Evolutionary conservation across 2,329 filamentous ascomycete species (phyloP), one percentile per base, ranked within the genome.

Genomic region (Fusarium tricinctum): DNA sequence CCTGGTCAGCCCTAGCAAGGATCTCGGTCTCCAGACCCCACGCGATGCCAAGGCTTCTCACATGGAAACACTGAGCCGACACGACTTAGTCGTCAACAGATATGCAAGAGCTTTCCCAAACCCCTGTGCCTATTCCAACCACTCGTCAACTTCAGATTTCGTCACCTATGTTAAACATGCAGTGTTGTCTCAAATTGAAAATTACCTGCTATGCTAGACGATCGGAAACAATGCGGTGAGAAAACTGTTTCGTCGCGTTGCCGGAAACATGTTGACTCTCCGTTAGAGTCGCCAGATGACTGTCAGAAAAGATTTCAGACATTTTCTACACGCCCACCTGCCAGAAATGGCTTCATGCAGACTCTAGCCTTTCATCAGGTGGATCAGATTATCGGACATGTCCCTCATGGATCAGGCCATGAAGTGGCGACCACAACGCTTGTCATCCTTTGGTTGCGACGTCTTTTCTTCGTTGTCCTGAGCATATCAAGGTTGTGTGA

Each of bases 1-100:
- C 46, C 66, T 68, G 53, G 60, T 70, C 71, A 69, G 68, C 63
- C 68, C 63, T 69, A 70, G 70, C 58, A 64, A 60, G 51, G 60
- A 44, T 62, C 59, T 58, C 57, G 43, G 51, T 57, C 48, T 57
- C 49, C 22, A 20, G 53, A 59, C 66, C 70, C 62, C 68, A 73
- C 63, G 63, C 66, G 44, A 68, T 49, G 51, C 56, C 61, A 69
- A 66, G 59, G 33, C 58, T 60, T 63, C 52, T 50, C 49, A 47
- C 32, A 59, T 65, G 32, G 48, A 53, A 42, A 26, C 22, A 49
- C 46, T 63, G 35, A 38, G 35, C 35, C 17, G 35, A 38, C 35
- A 38, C 23, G 33, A 40, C 49, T 68, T 38, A 50, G 44, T 66
- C 54, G 43, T 59, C 42, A 45, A 52, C 47, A 40, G 40, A 45